Evolutionary conservation across 2,329 filamentous ascomycete genomes (phyloP).

Genomic region (Penicillium palitans): DNA sequence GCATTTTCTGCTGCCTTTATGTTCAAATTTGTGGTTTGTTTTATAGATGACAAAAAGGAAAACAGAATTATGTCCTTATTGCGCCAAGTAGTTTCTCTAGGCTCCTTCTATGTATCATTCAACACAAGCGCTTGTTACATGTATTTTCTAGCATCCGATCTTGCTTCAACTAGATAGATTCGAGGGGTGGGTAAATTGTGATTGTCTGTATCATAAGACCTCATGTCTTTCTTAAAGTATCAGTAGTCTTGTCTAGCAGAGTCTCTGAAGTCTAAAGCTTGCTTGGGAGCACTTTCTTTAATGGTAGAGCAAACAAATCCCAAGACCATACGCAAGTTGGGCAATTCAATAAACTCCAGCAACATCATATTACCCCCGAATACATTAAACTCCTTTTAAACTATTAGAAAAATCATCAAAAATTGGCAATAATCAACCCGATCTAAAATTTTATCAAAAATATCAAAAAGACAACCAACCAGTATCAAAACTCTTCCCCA

Average conservation of each 20-base stretch:
- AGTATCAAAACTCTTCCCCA: neutral
- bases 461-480: neutral
- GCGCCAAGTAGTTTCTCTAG: neutral
- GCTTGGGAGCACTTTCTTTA: neutral
- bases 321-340: neutral
- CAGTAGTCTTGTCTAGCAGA: neutral
- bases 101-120: neutral
- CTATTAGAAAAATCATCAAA: neutral
- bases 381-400: neutral
- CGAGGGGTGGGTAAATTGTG: neutral
- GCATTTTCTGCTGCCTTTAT: neutral
- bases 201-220: neutral
- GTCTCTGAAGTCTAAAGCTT: neutral
- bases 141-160: neutral
- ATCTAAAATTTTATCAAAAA: neutral
- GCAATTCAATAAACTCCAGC: neutral
- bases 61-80: neutral
- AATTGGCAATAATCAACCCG: neutral
- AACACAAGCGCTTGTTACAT: neutral
- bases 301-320: neutral
- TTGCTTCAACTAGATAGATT: neutral
- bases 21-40: neutral
- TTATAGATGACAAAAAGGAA: too few species aligned
- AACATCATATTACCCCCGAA: conserved; percentile 7
- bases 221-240: neutral